A percentile compares a stretch with the other conserved stretches of the same genome.
These are phyloP conservation scores for Solanum dulcamara DNA, from an alignment of 257 asterid genomes.

Conservation along the genomic window DNA sequence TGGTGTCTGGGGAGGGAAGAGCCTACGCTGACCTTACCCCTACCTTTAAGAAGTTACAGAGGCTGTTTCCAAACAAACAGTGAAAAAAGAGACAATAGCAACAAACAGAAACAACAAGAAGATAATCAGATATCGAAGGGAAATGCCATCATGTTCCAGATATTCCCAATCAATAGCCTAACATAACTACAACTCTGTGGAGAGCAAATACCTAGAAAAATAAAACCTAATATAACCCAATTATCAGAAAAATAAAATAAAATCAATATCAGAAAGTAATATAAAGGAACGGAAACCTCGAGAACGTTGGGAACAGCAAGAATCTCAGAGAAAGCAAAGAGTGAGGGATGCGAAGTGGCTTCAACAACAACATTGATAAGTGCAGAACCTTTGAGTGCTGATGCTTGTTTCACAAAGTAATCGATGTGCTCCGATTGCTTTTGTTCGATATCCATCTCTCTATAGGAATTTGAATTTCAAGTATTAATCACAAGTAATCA, in stretches of 20 bases:
- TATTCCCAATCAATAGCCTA: not conserved
- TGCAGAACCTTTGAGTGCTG: constrained; percentile 37
- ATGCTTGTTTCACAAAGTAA: constrained; percentile 64
- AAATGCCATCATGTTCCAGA: not conserved
- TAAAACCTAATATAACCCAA: not conserved
- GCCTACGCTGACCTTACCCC: not conserved
- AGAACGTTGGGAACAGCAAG: constrained; percentile 53
- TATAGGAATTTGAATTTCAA: not conserved
- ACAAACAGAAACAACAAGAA: not conserved
- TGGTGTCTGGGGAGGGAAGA: not conserved
- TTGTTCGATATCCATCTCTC: constrained; percentile 70
- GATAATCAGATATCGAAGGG: too few relatives aligned
- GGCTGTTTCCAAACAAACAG: not conserved
- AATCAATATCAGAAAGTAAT: not conserved
- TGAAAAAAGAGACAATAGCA: too few relatives aligned
- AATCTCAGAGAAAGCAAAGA: constrained; percentile 94
- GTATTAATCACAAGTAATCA: not conserved
- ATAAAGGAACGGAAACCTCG: constrained; percentile 28
- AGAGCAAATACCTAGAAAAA: not conserved
- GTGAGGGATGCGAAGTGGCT: constrained; percentile 91
- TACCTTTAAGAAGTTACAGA: not conserved
- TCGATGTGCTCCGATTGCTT: constrained; percentile 85
- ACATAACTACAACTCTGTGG: not conserved
- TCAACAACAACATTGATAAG: constrained; percentile 51
- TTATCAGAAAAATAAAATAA: not conserved